phyloP scores from a whole-genome alignment of 2,329 filamentous ascomycete genomes.

The Fusarium beomiforme region DNA sequence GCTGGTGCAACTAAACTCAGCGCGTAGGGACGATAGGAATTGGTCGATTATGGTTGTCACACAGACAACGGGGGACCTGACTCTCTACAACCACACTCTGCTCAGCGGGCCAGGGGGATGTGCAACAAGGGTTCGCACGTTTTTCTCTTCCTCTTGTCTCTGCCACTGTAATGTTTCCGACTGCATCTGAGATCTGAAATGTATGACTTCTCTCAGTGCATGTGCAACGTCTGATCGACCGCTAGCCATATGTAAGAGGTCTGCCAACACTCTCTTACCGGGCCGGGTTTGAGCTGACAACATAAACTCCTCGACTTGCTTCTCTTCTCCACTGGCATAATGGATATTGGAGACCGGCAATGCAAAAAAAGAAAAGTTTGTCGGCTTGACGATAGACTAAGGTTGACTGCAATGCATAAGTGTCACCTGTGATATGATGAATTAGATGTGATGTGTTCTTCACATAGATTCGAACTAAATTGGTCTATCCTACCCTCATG shows the following conservation, averaged over 20 bases:
- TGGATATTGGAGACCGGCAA: neutral
- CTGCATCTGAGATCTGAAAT: slow-evolving; percentile 33
- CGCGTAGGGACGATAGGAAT: slow-evolving; percentile 41
- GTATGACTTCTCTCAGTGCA: slow-evolving; percentile 18
- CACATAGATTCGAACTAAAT: neutral
- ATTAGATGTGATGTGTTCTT: slow-evolving; percentile 26
- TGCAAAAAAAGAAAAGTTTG: slow-evolving; percentile 11
- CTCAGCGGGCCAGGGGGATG: slow-evolving; percentile 39
- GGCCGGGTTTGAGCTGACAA: slow-evolving; percentile 35
- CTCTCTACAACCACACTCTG: slow-evolving; percentile 22
- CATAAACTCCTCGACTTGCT: slow-evolving; percentile 14
- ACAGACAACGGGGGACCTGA: slow-evolving; percentile 18
- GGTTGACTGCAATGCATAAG: slow-evolving; percentile 6
- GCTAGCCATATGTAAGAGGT: slow-evolving; percentile 33
- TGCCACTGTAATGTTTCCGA: slow-evolving; percentile 17
- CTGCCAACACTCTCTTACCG: slow-evolving; percentile 32
- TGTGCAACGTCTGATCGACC: slow-evolving; percentile 39
- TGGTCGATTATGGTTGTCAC: slow-evolving; percentile 31
- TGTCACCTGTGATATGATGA: slow-evolving; percentile 35
- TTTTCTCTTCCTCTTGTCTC: slow-evolving; percentile 10
- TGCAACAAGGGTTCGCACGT: slow-evolving; percentile 37
- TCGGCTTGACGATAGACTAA: neutral
- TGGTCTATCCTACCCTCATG: slow-evolving; percentile 5
- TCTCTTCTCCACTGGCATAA: slow-evolving; percentile 1
- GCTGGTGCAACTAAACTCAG: slow-evolving; percentile 35